Evolutionary conservation across 1,139 yeast species (phyloP), one percentile per base, ranked within the genome.

Genomic region (Entelexis sorbosivorans): DNA sequence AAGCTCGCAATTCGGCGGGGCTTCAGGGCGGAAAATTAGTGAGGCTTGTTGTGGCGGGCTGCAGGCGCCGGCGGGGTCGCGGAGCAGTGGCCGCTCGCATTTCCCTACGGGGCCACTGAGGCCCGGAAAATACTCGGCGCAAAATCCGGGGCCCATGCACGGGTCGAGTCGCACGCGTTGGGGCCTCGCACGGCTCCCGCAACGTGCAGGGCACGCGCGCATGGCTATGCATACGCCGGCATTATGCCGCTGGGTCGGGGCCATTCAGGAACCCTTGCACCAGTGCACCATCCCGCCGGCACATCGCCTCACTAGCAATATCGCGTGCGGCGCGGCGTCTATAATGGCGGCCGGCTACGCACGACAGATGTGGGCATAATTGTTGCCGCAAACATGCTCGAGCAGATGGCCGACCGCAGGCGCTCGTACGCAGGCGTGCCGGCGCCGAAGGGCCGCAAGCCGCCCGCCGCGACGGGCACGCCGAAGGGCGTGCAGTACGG

Each of bases 381-480:
- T 34, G 19, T 9, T 22, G 13, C 10, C 10, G 13, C 17, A 6
- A 11, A 26, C n/a, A 40, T 40, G 44, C 19, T 14, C n/a, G 44
- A 42, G 20, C 45, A 42, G n/a, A 42, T 42, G 45, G 11, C 24
- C n/a, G 45, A 42, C 22, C 45, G 35, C 16, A 31, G 45, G 20
- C 45, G 38, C 19, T 31, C 36, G 17, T 42, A 42, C 29, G 36
- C 19, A 5, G n/a, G 24, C 14, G 5, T 31, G 26, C 44, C 28
- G 16, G 28, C 31, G 2, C 14, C 6, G 22, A 39, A 28, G 44
- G 22, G 5, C 14, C 32, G 33, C 33, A 24, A n/a, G 29, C 44
- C 44, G 24, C 24, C 24, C 24, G 24, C 24, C 24, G 24, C 24
- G 24, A 22, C 24, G 14, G 24, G 38, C 24, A 8, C 38, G 24